These are phyloP conservation scores for Macadamia tetraphylla DNA, from an alignment of 164 flowering plant species.

Conservation along the genomic window DNA sequence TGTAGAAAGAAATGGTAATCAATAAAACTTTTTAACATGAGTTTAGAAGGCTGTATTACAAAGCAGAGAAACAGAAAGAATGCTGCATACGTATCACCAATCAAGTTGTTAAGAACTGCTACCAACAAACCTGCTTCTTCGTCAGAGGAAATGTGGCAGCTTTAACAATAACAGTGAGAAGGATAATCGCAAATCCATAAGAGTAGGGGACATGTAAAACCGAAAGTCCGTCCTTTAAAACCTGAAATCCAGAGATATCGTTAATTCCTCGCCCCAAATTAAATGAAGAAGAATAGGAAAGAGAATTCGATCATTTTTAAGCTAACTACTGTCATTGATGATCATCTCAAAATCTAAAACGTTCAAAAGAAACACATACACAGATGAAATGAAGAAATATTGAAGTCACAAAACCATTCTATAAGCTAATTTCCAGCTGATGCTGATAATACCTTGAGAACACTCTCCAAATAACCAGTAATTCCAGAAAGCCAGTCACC, in stretches of 20 bases:
- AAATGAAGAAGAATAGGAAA: background rate
- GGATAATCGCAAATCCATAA: constrained; percentile 94
- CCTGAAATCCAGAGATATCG: constrained; percentile 29
- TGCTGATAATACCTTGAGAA: constrained; percentile 55
- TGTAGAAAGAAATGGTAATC: too few species aligned
- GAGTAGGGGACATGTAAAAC: constrained; percentile 78
- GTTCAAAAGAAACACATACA: background rate
- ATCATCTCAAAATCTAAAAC: background rate
- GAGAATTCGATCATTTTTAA: background rate
- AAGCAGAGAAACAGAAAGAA: too few species aligned
- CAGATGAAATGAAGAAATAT: background rate
- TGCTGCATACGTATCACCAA: too few species aligned
- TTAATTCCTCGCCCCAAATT: background rate
- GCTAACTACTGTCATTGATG: background rate
- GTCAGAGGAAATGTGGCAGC: constrained; percentile 91
- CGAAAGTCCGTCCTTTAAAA: constrained; percentile 76
- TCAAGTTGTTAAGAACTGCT: too few species aligned
- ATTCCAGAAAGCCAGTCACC: constrained; percentile 87
- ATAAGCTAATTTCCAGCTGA: too few species aligned
- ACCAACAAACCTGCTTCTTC: constrained; percentile 72
- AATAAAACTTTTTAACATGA: too few species aligned
- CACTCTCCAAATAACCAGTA: constrained; percentile 59
- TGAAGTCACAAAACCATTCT: background rate
- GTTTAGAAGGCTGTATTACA: too few species aligned
- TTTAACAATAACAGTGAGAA: constrained; percentile 85